Evolutionary conservation across 371 early-diverging fungal genomes (phyloP).

Genomic region (Mortierella sp.): DNA sequence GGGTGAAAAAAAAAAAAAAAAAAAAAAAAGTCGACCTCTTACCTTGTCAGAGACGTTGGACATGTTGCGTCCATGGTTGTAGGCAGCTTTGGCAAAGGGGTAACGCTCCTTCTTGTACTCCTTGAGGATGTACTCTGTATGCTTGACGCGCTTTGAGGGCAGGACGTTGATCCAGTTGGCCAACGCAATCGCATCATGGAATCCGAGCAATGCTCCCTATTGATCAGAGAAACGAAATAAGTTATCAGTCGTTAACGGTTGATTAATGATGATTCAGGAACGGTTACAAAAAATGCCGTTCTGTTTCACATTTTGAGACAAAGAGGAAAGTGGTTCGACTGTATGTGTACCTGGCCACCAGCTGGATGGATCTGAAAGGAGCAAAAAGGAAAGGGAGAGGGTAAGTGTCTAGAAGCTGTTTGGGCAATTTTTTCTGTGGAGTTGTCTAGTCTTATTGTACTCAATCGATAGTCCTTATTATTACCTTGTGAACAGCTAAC

Average conservation of each 20-base stretch:
- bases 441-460: not conserved
- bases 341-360: not conserved
- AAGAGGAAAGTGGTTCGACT: not conserved
- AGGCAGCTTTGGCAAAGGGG: constrained; percentile 9
- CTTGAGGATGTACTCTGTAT: constrained; percentile 6
- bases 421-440: not conserved
- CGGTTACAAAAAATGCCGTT: not conserved
- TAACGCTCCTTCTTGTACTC: constrained; percentile 16
- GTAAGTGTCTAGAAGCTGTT: not conserved
- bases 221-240: not conserved
- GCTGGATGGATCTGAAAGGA: constrained; percentile 2
- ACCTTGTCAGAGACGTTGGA: constrained; percentile 12
- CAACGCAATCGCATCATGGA: constrained; percentile 18
- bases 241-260: not conserved
- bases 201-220: constrained; percentile 13
- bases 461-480: not conserved
- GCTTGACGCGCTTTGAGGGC: not conserved
- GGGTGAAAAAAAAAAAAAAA: not conserved
- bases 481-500: constrained; percentile 8
- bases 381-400: not conserved
- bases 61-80: constrained; percentile 9
- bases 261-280: not conserved
- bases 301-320: not conserved
- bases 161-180: constrained; percentile 23
- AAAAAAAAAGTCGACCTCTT: not conserved